These are phyloP conservation scores for Arabidopsis lyrata DNA, from an alignment of 441 rosid species.

Conservation along the genomic window DNA sequence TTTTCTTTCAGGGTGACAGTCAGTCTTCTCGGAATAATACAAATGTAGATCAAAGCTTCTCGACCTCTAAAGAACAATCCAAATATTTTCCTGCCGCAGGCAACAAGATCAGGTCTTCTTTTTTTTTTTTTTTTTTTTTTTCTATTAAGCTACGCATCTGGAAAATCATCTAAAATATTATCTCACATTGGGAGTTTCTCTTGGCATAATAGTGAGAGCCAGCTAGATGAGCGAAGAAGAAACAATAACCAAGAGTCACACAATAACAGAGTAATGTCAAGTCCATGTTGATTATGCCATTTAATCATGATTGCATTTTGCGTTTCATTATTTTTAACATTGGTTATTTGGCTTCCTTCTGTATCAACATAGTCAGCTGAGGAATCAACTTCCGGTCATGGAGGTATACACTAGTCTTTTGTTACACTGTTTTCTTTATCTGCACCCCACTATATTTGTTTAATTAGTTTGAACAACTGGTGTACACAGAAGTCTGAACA, in stretches of 20 bases:
- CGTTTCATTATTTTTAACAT: slow-evolving; percentile 21
- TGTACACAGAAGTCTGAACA: slow-evolving; percentile 4
- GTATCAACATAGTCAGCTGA: slow-evolving; percentile 37
- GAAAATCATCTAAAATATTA: not conserved
- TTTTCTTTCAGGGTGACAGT: slow-evolving; percentile 64
- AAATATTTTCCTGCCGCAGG: slow-evolving; percentile 49
- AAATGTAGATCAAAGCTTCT: slow-evolving; percentile 48
- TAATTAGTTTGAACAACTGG: slow-evolving; percentile 17
- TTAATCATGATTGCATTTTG: slow-evolving; percentile 14
- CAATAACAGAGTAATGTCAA: slow-evolving; percentile 40
- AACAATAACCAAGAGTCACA: slow-evolving; percentile 31
- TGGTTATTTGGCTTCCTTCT: slow-evolving; percentile 36
- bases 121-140: slow-evolving; percentile 30
- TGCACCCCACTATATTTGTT: not conserved
- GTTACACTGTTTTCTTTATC: slow-evolving; percentile 10
- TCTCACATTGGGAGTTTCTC: slow-evolving; percentile 31
- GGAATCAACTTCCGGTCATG: slow-evolving; percentile 43
- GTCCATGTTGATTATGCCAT: slow-evolving; percentile 31
- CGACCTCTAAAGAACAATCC: slow-evolving; percentile 53
- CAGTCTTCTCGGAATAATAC: slow-evolving; percentile 51
- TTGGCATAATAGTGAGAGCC: slow-evolving; percentile 29
- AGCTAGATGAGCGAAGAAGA: slow-evolving; percentile 37
- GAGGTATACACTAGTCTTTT: slow-evolving; percentile 38
- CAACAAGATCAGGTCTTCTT: slow-evolving; percentile 65
- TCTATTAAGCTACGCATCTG: slow-evolving; percentile 24